Conservation (phyloP, 345 rosid genomes). For the Leavenworthia alabamica region DNA sequence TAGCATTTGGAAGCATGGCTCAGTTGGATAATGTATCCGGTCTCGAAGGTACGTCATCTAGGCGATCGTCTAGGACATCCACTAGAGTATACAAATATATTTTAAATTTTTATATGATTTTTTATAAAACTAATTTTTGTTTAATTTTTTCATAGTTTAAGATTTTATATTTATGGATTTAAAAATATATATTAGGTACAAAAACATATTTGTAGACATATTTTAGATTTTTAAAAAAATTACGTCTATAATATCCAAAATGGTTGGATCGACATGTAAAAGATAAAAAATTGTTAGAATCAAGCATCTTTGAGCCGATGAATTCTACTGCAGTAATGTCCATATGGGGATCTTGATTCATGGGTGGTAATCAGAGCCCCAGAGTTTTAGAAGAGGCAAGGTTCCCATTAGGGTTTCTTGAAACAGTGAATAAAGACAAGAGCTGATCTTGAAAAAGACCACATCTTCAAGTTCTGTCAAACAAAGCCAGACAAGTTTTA, state of each 20-base stretch:
- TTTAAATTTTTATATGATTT: no score
- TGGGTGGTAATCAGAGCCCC: constrained; percentile 49
- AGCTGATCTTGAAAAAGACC: constrained; percentile 47
- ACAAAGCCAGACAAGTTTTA: constrained; percentile 8
- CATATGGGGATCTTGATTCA: constrained; percentile 48
- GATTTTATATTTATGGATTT: no score
- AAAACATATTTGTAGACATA: no score
- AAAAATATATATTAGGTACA: no score
- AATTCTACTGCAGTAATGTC: constrained; percentile 14
- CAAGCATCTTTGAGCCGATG: constrained; percentile 34
- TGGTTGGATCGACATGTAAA: no score
- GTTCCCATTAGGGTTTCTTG: constrained; percentile 29
- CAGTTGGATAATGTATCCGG: constrained; percentile 16
- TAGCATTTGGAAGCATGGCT: constrained; percentile 62
- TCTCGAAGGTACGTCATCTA: no score
- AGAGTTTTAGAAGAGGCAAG: constrained; percentile 41
- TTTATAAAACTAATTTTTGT: no score
- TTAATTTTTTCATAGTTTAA: no score
- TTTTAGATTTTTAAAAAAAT: no score
- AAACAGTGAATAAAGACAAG: constrained; percentile 22
- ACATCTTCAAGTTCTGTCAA: constrained; percentile 41
- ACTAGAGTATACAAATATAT: no score
- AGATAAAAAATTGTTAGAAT: constrained; percentile 38
- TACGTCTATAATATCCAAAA: no score
- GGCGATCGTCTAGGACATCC: no score